Percentiles rank a stretch among this genome's conserved stretches.
Conservation (phyloP, 805 yeast genomes). For the Brettanomyces custersianus region DNA sequence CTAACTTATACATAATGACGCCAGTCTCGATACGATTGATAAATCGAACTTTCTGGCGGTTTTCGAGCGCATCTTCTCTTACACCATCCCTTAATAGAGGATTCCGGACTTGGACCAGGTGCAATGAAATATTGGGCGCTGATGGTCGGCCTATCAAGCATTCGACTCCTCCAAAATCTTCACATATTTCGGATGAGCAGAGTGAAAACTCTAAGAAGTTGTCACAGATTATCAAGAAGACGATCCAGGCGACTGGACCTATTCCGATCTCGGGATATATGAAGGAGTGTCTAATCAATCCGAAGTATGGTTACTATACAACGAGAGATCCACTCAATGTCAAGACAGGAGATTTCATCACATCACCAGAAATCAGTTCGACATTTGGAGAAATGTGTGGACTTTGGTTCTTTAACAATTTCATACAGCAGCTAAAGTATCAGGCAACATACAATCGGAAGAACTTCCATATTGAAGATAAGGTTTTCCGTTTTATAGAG, state of each 20-base stretch:
- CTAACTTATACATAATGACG: too few relatives aligned
- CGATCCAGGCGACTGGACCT: slow-evolving; percentile 67
- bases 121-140: too few relatives aligned
- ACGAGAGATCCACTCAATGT: slow-evolving; percentile 56
- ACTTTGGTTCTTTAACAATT: slow-evolving; percentile 52
- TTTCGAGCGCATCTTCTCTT: too few relatives aligned
- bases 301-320: slow-evolving; percentile 71
- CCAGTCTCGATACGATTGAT: too few relatives aligned
- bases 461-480: slow-evolving; percentile 15
- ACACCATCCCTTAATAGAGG: too few relatives aligned
- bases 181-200: too few relatives aligned
- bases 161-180: too few relatives aligned
- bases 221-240: slow-evolving; percentile 29
- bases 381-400: slow-evolving; percentile 84
- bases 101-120: too few relatives aligned
- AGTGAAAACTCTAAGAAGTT: too few relatives aligned
- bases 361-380: slow-evolving; percentile 82
- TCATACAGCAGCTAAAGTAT: slow-evolving; percentile 51
- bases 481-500: slow-evolving; percentile 50
- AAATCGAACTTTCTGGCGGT: too few relatives aligned
- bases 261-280: slow-evolving; percentile 63
- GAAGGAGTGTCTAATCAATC: slow-evolving; percentile 76
- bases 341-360: slow-evolving; percentile 60
- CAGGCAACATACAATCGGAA: slow-evolving; percentile 14
- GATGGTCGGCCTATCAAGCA: too few relatives aligned